A percentile compares a stretch with the other conserved stretches of the same genome.
These are phyloP conservation scores for Fraxinus excelsior DNA, from an alignment of 257 asterid species.

Conservation along the genomic window DNA sequence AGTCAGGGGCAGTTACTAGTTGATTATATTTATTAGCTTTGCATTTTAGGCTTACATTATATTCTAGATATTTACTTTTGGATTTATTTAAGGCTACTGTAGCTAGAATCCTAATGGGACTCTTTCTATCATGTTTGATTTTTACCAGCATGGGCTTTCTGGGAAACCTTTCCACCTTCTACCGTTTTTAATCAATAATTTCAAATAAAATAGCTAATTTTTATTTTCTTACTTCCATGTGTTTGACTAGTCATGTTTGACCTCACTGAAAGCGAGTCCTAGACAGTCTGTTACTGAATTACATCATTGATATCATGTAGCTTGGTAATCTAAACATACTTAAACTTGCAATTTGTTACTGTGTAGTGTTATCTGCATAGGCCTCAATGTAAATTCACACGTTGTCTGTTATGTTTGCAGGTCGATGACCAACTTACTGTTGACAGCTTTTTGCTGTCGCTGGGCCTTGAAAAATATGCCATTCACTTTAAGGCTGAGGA, in stretches of 20 bases:
- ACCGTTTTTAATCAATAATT: not conserved
- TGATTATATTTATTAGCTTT: conserved; percentile 6
- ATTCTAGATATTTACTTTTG: not conserved
- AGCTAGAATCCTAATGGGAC: not conserved
- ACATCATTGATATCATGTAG: not conserved
- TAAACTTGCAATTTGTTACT: not conserved
- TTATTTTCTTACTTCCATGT: not conserved
- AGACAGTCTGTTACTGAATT: not conserved
- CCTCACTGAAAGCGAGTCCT: not conserved
- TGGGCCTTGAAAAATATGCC: conserved; percentile 79
- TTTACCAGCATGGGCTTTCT: not conserved
- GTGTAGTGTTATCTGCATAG: conserved; percentile 12
- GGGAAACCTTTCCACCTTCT: not conserved
- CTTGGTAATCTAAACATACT: not conserved
- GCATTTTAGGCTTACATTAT: not conserved
- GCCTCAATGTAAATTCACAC: conserved; percentile 15
- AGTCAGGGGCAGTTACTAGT: conserved; percentile 13
- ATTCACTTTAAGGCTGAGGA: conserved; percentile 90
- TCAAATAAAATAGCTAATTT: not conserved
- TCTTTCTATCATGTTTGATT: not conserved
- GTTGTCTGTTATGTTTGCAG: conserved; percentile 45
- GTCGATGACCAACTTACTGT: conserved; percentile 68
- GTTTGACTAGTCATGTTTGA: not conserved
- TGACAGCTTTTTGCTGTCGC: conserved; percentile 73
- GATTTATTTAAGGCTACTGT: not conserved